phyloP scores from a whole-genome alignment of 2,329 filamentous ascomycete genomes.

The Phialophora tarda region DNA sequence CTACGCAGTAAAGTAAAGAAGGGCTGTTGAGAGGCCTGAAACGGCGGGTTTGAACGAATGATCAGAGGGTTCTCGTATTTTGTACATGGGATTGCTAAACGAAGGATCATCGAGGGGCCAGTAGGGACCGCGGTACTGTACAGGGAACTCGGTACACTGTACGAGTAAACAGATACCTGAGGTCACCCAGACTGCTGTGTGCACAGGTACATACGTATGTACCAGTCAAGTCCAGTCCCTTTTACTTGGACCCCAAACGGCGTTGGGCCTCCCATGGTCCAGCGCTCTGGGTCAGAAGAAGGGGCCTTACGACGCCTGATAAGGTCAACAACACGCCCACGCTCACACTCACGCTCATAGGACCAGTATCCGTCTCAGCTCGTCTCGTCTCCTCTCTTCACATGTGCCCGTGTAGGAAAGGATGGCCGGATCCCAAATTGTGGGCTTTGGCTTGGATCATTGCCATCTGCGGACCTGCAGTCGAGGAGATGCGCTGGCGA shows the following conservation, averaged over 20 bases:
- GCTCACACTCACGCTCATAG: neutral
- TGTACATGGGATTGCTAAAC: too few relatives aligned
- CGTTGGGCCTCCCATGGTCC: neutral
- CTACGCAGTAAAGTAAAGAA: too few relatives aligned
- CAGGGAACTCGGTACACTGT: neutral
- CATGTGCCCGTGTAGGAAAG: neutral
- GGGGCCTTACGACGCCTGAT: neutral
- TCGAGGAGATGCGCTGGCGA: neutral
- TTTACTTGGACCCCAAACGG: neutral
- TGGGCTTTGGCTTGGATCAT: neutral
- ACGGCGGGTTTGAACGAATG: neutral
- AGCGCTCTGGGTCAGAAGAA: neutral
- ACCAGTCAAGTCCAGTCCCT: too few relatives aligned
- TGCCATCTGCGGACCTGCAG: neutral
- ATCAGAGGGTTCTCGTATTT: neutral
- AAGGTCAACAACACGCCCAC: neutral
- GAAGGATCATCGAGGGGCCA: neutral
- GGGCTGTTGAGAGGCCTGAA: too few relatives aligned
- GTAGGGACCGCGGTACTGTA: neutral
- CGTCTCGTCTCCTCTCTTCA: neutral
- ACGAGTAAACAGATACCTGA: neutral
- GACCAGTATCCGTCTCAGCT: neutral
- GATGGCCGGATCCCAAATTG: neutral
- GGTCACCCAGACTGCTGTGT: neutral
- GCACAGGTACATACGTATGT: neutral